Base-by-base conservation (phyloP, 345 rosid genomes). In the Lumnitzera littorea region DNA sequence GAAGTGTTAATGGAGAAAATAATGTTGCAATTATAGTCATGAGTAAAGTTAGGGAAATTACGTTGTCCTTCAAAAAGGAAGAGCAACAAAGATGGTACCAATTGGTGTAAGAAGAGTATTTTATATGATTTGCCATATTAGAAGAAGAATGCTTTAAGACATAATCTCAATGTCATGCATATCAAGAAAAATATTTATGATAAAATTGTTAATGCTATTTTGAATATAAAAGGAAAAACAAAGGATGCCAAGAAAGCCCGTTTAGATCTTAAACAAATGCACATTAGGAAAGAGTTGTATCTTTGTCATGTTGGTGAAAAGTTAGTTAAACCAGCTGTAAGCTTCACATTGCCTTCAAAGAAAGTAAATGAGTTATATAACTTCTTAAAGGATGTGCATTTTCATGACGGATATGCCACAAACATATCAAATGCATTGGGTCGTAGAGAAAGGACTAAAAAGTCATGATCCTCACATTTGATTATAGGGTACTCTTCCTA, bases 391-490 rank as follows among this genome's bases (percentile, higher is more conserved):
- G 54, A 57, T 25, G 2, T 70, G 29, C 51, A 48, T 62, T 0
- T 70, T 62, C 43, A 0, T 7, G 43, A 36, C 3, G 10, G 43
- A 36, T 36, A 36, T 27, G 31, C 9, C 3, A 9, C 43, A 13
- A 60, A 60, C 23, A 43, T 61, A 24, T 48, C 49, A 2, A 56
- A 29, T 13, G 36, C 53, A 20, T 48, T 63, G 0, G 52, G 53
- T 5, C 31, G 1, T 0, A 55, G 16, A 46, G 9, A 9, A 2
- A 0, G 12, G 31, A 3, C 6, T 56, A 3, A 69, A 62, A 15
- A 51, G 50, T 13, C 63, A 69, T 29, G 61, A 70, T 53, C 58
- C 51, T 24, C 65, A 64, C 51, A 20, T 58, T 13, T 36, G 59
- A 5, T 11, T 66, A 20, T 59, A 58, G 16, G 14, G 51, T 14